These are phyloP conservation scores for Fusarium cyanostomum DNA, from an alignment of 2,329 filamentous ascomycete species.

Conservation along the genomic window DNA sequence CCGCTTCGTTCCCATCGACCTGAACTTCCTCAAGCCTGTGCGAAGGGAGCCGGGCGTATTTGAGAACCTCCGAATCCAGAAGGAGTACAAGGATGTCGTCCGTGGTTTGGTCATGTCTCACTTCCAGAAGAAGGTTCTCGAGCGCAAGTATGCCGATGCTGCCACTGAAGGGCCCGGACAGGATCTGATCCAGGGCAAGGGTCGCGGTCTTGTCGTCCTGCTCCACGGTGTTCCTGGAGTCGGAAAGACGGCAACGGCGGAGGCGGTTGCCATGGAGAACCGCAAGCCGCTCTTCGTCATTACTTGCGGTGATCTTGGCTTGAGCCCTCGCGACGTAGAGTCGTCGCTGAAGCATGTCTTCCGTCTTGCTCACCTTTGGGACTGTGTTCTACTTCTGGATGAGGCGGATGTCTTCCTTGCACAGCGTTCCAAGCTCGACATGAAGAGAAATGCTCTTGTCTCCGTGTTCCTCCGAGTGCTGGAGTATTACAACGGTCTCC, in stretches of 20 bases:
- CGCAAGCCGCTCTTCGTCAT: constrained; percentile 58
- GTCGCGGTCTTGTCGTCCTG: constrained; percentile 55
- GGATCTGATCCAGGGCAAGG: constrained; percentile 58
- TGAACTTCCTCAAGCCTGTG: constrained; percentile 48
- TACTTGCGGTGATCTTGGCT: constrained; percentile 59
- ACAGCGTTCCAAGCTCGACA: constrained; percentile 43
- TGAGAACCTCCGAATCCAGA: constrained; percentile 52
- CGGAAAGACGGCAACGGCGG: constrained; percentile 59
- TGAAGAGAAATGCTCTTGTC: constrained; percentile 51
- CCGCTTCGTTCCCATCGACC: constrained; percentile 51
- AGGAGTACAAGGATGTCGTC: constrained; percentile 54
- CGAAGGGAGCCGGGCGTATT: constrained; percentile 51
- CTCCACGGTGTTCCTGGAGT: constrained; percentile 60
- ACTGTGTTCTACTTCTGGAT: constrained; percentile 51
- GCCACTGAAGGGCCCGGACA: constrained; percentile 44
- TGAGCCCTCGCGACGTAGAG: constrained; percentile 55
- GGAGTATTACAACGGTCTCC: constrained; percentile 58
- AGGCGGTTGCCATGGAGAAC: constrained; percentile 54
- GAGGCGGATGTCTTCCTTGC: constrained; percentile 51
- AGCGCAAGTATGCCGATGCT: constrained; percentile 46
- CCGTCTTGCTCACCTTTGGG: constrained; percentile 52
- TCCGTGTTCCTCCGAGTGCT: constrained; percentile 57
- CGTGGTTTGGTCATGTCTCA: constrained; percentile 53
- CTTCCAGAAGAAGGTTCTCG: constrained; percentile 52
- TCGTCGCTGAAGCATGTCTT: constrained; percentile 54